Evolutionary conservation across 331 rosid genomes (phyloP).

Genomic region (Malus hybrid): DNA sequence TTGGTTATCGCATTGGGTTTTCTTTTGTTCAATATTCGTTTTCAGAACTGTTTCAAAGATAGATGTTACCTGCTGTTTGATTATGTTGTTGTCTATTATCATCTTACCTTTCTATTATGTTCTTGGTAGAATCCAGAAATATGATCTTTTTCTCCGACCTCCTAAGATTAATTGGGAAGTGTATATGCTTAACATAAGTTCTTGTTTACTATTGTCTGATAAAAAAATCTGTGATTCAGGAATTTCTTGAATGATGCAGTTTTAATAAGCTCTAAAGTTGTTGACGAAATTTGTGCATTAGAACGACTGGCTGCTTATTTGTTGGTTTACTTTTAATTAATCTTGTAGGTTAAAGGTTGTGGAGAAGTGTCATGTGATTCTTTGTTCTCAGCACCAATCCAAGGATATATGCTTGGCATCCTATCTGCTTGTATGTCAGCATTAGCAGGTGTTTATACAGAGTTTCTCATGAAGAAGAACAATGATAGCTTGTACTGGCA

Average conservation of each 20-base stretch:
- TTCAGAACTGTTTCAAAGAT: neutral
- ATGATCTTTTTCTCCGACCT: neutral
- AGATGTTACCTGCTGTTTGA: neutral
- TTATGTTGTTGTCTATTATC: neutral
- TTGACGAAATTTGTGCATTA: neutral
- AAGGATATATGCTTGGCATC: slow-evolving; percentile 76
- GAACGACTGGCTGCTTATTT: neutral
- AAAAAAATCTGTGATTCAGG: neutral
- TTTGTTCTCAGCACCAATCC: slow-evolving; percentile 84
- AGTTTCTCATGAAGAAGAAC: slow-evolving; percentile 96
- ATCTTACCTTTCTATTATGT: neutral
- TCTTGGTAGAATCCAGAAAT: neutral
- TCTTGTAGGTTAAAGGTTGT: slow-evolving; percentile 73
- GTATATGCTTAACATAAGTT: neutral
- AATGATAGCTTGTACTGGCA: slow-evolving; percentile 96
- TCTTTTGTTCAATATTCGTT: neutral
- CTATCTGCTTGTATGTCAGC: slow-evolving; percentile 97
- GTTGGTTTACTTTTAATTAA: neutral
- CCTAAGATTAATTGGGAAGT: neutral
- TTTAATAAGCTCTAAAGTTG: neutral
- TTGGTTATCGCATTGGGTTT: neutral
- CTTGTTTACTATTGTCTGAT: neutral
- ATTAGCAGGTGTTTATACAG: slow-evolving; percentile 91
- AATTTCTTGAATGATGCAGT: neutral
- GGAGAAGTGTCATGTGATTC: slow-evolving; percentile 89